These are phyloP conservation scores for Trypanosomatidae sp. DNA, from an alignment of 208 protist genomes.

Conservation along the genomic window DNA sequence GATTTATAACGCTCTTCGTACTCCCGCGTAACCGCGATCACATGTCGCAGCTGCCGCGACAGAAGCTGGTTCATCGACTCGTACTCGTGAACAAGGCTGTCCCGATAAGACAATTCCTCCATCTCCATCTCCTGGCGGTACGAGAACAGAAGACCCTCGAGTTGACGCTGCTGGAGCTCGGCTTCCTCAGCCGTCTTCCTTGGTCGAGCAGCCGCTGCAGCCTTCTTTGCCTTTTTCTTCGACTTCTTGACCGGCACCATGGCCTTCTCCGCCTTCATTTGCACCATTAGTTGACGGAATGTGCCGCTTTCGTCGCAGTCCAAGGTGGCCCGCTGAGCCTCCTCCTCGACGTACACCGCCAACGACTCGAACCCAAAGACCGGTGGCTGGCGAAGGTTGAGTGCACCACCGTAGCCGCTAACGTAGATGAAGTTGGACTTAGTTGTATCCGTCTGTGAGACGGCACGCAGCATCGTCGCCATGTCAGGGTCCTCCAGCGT, in stretches of 20 bases:
- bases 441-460: conserved; percentile 57
- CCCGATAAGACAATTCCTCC: conserved; percentile 42
- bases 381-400: conserved; percentile 70
- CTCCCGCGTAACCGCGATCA: conserved; percentile 51
- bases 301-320: conserved; percentile 36
- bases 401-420: conserved; percentile 78
- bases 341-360: conserved; percentile 64
- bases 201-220: conserved; percentile 12
- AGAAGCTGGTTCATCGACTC: conserved; percentile 60
- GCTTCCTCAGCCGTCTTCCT: conserved; percentile 55
- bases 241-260: conserved; percentile 39
- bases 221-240: conserved; percentile 61
- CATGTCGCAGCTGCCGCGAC: conserved; percentile 56
- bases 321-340: conserved; percentile 41
- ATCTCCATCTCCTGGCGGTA: conserved; percentile 55
- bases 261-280: conserved; percentile 33
- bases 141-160: conserved; percentile 46
- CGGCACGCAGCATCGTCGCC: conserved; percentile 47
- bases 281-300: conserved; percentile 37
- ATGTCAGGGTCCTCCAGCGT: conserved; percentile 50
- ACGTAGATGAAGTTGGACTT: conserved; percentile 83
- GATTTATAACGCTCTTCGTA: conserved; percentile 61
- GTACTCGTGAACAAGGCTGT: conserved; percentile 52
- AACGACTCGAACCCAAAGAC: conserved; percentile 61
- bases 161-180: conserved; percentile 55